Percentiles rank a stretch among this genome's conserved stretches.
Evolutionary conservation across 305 asterid species (phyloP).

Genomic region (Fraxinus baroniana): DNA sequence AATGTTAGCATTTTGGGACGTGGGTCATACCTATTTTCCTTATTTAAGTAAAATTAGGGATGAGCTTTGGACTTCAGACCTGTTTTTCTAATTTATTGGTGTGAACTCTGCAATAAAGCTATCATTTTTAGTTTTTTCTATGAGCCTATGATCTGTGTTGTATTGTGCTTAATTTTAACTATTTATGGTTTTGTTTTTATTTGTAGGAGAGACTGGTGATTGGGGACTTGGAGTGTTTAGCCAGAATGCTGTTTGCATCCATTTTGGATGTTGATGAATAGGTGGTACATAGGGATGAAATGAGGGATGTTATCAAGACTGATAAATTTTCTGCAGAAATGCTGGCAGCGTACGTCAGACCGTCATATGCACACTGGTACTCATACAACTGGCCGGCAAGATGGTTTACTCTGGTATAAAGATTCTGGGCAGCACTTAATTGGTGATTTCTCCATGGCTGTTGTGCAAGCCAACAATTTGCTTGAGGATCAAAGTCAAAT

Average conservation of each 20-base stretch:
- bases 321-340: conserved; percentile 27
- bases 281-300: conserved; percentile 23
- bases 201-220: conserved; percentile 5
- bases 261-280: conserved; percentile 7
- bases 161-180: background rate
- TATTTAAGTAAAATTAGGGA: background rate
- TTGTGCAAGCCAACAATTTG: conserved; percentile 44
- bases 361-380: conserved; percentile 17
- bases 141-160: background rate
- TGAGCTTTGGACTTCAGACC: background rate
- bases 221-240: background rate
- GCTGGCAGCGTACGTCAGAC: conserved; percentile 19
- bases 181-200: background rate
- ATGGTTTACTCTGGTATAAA: conserved; percentile 42
- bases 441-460: conserved; percentile 54
- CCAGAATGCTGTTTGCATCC: conserved; percentile 3
- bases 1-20: background rate
- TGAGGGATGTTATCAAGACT: conserved; percentile 35
- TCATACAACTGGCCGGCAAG: conserved; percentile 26
- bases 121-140: background rate
- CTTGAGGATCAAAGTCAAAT: conserved; percentile 53
- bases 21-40: background rate
- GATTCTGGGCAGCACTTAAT: conserved; percentile 39
- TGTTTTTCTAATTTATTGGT: background rate
- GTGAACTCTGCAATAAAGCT: conserved; percentile 2